Percentiles rank a stretch among this genome's conserved stretches.
Evolutionary conservation across 2,329 filamentous ascomycete species (phyloP).

Genomic region (Alternaria rosae): DNA sequence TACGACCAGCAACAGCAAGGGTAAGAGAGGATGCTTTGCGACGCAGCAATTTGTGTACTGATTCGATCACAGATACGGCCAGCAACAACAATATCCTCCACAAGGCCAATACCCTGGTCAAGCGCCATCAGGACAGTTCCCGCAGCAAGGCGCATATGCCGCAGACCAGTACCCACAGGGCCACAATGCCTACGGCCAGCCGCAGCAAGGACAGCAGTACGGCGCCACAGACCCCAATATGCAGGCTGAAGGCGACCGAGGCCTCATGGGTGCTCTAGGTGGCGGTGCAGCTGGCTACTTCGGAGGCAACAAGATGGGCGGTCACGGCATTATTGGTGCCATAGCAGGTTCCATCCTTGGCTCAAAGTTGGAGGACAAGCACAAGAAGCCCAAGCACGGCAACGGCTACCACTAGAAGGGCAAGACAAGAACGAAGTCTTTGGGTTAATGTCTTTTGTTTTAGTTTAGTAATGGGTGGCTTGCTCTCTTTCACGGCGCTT

Average conservation of each 20-base stretch:
- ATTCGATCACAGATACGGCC: constrained; percentile 31
- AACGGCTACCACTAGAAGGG: constrained; percentile 18
- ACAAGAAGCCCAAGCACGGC: constrained; percentile 53
- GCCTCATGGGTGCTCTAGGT: constrained; percentile 63
- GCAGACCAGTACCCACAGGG: constrained; percentile 49
- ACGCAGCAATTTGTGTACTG: not conserved
- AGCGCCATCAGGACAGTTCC: constrained; percentile 47
- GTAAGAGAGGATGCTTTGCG: constrained; percentile 23
- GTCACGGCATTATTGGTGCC: constrained; percentile 65
- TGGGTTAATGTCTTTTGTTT: not conserved
- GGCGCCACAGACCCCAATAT: constrained; percentile 55
- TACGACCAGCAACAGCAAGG: constrained; percentile 49
- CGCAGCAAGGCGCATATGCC: constrained; percentile 52
- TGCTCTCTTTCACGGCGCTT: constrained; percentile 6
- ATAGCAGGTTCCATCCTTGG: constrained; percentile 65
- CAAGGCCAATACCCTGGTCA: constrained; percentile 42
- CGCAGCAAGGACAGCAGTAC: constrained; percentile 44
- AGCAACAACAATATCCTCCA: constrained; percentile 26
- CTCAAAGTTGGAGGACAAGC: constrained; percentile 62
- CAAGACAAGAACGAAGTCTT: not conserved
- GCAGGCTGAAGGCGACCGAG: constrained; percentile 63
- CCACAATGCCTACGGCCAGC: constrained; percentile 45
- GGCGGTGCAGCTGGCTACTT: constrained; percentile 65
- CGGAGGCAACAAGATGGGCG: constrained; percentile 62
- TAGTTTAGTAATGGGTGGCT: not conserved